Base-by-base conservation (phyloP, 2,329 filamentous ascomycete species). In the Fusarium sp. region DNA sequence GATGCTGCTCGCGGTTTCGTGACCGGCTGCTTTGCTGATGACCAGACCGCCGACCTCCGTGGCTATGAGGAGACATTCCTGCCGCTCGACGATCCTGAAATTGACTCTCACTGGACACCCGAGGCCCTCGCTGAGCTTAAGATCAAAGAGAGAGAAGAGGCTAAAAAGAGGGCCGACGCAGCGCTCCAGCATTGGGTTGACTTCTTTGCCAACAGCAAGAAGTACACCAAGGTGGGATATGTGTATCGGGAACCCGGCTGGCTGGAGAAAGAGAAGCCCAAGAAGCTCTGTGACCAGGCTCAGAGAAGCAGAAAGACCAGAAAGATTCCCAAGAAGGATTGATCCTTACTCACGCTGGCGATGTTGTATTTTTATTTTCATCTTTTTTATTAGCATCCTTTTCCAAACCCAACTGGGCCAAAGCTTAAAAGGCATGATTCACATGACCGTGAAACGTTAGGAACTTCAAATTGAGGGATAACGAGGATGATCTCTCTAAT, bases 1-100 rank as follows among this genome's bases (percentile, higher is more conserved):
- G 96, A 99, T 82, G 95, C 95, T 38, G 90, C 93, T 19, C 92
- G 96, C 54, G 94, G 92, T 25, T 99, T 94, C 82, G 91, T 99
- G 15, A 98, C 96, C 5, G 94, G 94, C 23, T 99, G 96, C 82
- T 99, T 99, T 84, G 85, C 89, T 42, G 92, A 94, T 72, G 96
- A 99, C 85, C 86, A 91, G 37, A 96, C 91, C 4, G 87, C 93
- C 7, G 96, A 99, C 83, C 84, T 98, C 80, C 89, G 93, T 69
- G 96, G 96, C 49, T 92, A 94, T 9, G 96, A 98, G 83, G 88
- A 91, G 71, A 96, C 97, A 89, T 98, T 90, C 82, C 80, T 95
- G 14, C 90, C 90, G 4, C 76, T 89, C 38, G 89, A 92, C 79
- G 86, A 91, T 77, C 84, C 87, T 2, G 84, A 86, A 61, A 87